phyloP scores from a whole-genome alignment of 1,139 yeast genomes.

The Taiozyma sp. region DNA sequence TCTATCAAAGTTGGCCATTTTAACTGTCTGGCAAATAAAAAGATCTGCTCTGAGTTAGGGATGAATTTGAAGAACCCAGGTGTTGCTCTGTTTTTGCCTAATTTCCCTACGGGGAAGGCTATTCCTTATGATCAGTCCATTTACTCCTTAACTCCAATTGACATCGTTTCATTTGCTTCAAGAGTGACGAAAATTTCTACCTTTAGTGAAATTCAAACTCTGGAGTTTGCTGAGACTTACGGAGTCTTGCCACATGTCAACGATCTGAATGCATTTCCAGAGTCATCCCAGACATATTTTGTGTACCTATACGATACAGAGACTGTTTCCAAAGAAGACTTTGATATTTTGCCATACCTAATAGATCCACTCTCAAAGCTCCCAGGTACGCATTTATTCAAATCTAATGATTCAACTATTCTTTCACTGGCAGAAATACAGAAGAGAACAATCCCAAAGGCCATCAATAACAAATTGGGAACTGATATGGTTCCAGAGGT shows the following conservation, averaged over 20 bases:
- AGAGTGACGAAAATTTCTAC: constrained; percentile 32
- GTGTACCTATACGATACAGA: constrained; percentile 52
- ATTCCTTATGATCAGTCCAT: constrained; percentile 23
- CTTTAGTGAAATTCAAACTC: constrained; percentile 34
- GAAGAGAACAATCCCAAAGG: constrained; percentile 37
- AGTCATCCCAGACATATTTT: constrained; percentile 33
- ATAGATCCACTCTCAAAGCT: constrained; percentile 53
- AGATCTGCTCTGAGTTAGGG: constrained; percentile 49
- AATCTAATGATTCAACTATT: constrained; percentile 42
- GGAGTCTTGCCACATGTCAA: constrained; percentile 4
- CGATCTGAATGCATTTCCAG: constrained; percentile 27
- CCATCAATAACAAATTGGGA: constrained; percentile 32
- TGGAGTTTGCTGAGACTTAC: constrained; percentile 20
- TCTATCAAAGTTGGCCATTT: constrained; percentile 51
- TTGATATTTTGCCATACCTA: constrained; percentile 52
- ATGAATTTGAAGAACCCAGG: constrained; percentile 25
- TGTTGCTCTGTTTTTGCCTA: constrained; percentile 36
- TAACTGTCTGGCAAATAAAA: constrained; percentile 48
- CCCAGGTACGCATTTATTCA: constrained; percentile 51
- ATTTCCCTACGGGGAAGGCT: constrained; percentile 30
- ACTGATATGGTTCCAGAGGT: constrained; percentile 26
- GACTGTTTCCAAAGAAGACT: constrained; percentile 54
- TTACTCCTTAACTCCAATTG: constrained; percentile 18
- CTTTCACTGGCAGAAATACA: constrained; percentile 38
- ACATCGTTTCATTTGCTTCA: constrained; percentile 32